A percentile compares a stretch with the other conserved stretches of the same genome.
Evolutionary conservation across 2,329 filamentous ascomycete genomes (phyloP).

Genomic region (Diplodia mutila): DNA sequence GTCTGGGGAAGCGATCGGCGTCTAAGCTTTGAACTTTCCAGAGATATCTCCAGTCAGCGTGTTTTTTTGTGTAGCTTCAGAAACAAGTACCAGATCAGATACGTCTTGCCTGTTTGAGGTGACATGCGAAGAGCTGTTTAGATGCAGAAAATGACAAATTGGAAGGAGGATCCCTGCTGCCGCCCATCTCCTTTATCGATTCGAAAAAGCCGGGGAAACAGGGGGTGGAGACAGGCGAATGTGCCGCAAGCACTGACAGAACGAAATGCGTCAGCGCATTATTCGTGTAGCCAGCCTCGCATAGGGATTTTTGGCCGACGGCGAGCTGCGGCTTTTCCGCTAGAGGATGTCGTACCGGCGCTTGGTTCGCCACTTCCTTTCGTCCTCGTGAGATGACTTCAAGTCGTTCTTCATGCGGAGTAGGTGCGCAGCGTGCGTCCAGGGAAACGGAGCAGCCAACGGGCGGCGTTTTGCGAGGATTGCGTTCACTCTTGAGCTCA

Average conservation of each 20-base stretch:
- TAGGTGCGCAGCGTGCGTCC: too few relatives aligned
- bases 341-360: not conserved
- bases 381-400: too few relatives aligned
- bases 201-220: not conserved
- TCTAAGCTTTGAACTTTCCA: not conserved
- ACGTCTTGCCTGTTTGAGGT: too few relatives aligned
- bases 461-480: too few relatives aligned
- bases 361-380: too few relatives aligned
- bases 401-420: too few relatives aligned
- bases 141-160: not conserved
- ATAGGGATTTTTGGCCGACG: not conserved
- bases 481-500: too few relatives aligned
- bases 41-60: not conserved
- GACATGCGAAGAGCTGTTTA: too few relatives aligned
- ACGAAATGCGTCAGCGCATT: not conserved
- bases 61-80: not conserved
- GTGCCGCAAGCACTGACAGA: not conserved
- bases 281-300: not conserved
- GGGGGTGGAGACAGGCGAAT: not conserved
- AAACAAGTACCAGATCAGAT: too few relatives aligned
- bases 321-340: not conserved
- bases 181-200: not conserved
- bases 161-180: not conserved
- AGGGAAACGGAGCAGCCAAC: too few relatives aligned
- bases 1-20: conserved; percentile 14